Evolutionary conservation across 2,329 filamentous ascomycete genomes (phyloP), one percentile per base, ranked within the genome.

Genomic region (Ascochyta clinopodiicola): DNA sequence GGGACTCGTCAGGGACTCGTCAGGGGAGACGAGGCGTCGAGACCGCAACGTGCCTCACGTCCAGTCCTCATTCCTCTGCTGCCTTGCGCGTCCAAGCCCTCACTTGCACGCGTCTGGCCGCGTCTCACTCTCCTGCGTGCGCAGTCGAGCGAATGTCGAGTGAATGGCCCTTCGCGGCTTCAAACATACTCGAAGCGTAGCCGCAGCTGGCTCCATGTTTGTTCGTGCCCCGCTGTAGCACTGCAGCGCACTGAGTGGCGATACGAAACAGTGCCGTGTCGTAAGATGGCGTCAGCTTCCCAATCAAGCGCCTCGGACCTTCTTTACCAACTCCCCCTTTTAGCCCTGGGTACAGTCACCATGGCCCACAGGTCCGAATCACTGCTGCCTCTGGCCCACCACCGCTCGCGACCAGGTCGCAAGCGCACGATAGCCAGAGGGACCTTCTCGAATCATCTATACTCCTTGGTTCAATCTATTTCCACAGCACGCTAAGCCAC

Each of bases 401-500:
- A 54, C 54, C 17, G 51, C 31, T 42, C 24, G 19, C 36, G 37
- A 31, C 29, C 19, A 47, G 43, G 25, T 47, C 50, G 24, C 44
- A 56, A 42, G 50, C 42, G 55, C 43, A 48, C 47, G 37, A 36
- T 45, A 36, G 24, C 44, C 39, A 22, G 37, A 45, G 35, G 54
- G 56, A 50, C 59, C 58, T 63, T 66, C 68, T 70, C 60, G 66
- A 71, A 68, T 56, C 53, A 66, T 71, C 68, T 67, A 58, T 60
- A 68, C 66, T 68, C 65, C 72, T 68, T 69, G 65, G 31, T 63
- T 68, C 57, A 73, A 67, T 74, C 60, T 73, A 72, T 64, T 64
- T 61, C 61, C 44, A 66, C 66, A 58, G 55, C 46, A 51, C 57
- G 44, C 60, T 60, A 60, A 51, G 35, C 44, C 57, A 45, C 17